Percentiles rank a stretch among this genome's conserved stretches.
phyloP scores from a whole-genome alignment of 768 basidiomycete species.

The Dictyophora rubrovolvata region DNA sequence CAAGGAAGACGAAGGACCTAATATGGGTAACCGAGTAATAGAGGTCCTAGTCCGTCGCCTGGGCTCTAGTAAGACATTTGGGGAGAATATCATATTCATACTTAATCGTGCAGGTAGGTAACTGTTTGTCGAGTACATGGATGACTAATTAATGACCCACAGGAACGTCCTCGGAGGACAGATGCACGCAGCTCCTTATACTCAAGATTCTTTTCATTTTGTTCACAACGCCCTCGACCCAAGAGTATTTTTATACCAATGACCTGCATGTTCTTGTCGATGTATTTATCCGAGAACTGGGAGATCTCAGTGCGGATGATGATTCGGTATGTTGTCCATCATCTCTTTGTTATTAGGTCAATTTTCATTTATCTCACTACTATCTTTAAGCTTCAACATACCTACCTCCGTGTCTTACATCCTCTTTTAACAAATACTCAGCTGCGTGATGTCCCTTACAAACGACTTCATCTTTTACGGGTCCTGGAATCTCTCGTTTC shows the following conservation, averaged over 20 bases:
- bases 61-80: constrained; percentile 87
- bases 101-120: constrained; percentile 83
- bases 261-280: constrained; percentile 94
- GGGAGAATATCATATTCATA: constrained; percentile 99
- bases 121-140: not conserved
- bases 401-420: constrained; percentile 92
- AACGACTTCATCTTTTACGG: constrained; percentile 80
- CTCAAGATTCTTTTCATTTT: constrained; percentile 91
- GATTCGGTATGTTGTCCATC: constrained; percentile 60
- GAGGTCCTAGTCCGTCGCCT: constrained; percentile 75
- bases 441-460: constrained; percentile 75
- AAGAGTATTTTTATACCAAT: constrained; percentile 97
- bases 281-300: constrained; percentile 91
- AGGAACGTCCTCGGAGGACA: constrained; percentile 83
- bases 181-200: constrained; percentile 90
- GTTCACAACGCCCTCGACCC: constrained; percentile 86
- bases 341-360: not conserved
- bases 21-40: constrained; percentile 68
- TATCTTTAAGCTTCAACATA: constrained; percentile 67
- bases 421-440: constrained; percentile 94
- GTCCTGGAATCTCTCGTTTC: constrained; percentile 69
- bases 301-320: constrained; percentile 85
- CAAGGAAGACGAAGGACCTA: constrained; percentile 16
- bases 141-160: not conserved
- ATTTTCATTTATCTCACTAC: not conserved